Base-by-base conservation (phyloP, 2,329 filamentous ascomycete genomes). In the Simplicillium sp. region DNA sequence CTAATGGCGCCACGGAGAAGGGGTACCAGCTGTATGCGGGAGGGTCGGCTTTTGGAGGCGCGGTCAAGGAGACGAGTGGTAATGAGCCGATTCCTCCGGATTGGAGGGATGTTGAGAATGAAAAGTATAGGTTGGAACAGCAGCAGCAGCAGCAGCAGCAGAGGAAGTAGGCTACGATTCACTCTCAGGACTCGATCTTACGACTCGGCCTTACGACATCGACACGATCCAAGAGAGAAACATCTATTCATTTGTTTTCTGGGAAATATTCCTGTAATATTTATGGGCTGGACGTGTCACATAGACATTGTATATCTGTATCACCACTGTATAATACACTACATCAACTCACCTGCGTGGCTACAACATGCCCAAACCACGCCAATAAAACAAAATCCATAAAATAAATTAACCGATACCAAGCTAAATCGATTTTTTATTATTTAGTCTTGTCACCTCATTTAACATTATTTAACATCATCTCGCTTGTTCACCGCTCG, bases 1-100 rank as follows among this genome's bases (percentile, higher is more conserved):
- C 14, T 17, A 31, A 11, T 7, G 47, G 51, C 39, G 61, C 76
- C 42, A 80, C 67, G 11, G 70, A 68, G 46, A 65, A 68, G 41
- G 73, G 75, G 4, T 77, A 80, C 56, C 82, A 92, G 67, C 62
- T 94, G 50, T 94, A 94, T 60, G 86, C 81, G 13, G 87, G 87
- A 28, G 79, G 78, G 55, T 73, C 80, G 36, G 84, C 83, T 8
- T 87, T 84, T 58, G 67, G 68, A 11, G 74, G 77, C 43, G 62
- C 67, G n/a, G 76, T 77, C 46, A 78, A 76, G 61, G 71, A 75
- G 60, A 81, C 80, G 37, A 77, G 75, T 52, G 82, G 82, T 35
- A 77, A 84, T 60, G 82, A 84, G 56, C 71, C 71, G 41, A 69
- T 67, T 40, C 68, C 72, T 29, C 61, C 60, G 49, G 78, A 82